Evolutionary conservation across 371 early-diverging fungal species (phyloP).

Genomic region (Mucor indicus): DNA sequence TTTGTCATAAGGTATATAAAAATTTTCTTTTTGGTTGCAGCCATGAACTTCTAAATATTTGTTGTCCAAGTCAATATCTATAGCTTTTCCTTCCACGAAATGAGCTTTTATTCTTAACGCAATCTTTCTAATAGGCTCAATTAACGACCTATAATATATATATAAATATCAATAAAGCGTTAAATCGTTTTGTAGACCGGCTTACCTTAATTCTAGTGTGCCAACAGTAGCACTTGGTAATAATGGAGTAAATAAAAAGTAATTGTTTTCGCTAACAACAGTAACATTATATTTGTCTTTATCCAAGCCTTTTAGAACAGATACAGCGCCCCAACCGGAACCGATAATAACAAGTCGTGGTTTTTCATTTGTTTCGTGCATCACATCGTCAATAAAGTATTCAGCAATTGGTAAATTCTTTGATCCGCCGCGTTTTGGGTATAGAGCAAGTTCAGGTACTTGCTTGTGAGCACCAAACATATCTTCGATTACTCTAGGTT

Average conservation of each 20-base stretch:
- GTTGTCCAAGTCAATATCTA: conserved; percentile 66
- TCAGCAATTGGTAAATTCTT: conserved; percentile 32
- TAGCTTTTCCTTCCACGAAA: conserved; percentile 60
- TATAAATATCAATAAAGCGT: no score
- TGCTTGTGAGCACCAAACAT: conserved; percentile 21
- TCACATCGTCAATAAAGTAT: conserved; percentile 33
- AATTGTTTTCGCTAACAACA: conserved; percentile 67
- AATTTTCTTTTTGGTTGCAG: conserved; percentile 29
- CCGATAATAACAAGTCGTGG: conserved; percentile 73
- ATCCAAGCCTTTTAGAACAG: conserved; percentile 60
- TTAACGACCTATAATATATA: conserved; percentile 60
- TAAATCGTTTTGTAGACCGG: no score
- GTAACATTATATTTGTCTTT: conserved; percentile 73
- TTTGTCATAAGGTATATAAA: conserved; percentile 73
- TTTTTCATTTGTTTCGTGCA: conserved; percentile 41
- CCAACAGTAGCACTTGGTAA: conserved; percentile 80
- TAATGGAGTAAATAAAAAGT: conserved; percentile 85
- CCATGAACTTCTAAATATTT: conserved; percentile 54
- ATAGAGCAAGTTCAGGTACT: conserved; percentile 29
- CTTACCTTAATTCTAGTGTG: conserved; percentile 73
- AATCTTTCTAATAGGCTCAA: conserved; percentile 76
- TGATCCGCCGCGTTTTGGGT: conserved; percentile 36
- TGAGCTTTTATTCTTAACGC: conserved; percentile 43
- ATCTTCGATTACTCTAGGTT: conserved; percentile 16
- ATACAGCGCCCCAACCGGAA: conserved; percentile 75